Evolutionary conservation across 2,329 filamentous ascomycete genomes (phyloP).

Genomic region (Dryadomyces quercus-mongolicae): DNA sequence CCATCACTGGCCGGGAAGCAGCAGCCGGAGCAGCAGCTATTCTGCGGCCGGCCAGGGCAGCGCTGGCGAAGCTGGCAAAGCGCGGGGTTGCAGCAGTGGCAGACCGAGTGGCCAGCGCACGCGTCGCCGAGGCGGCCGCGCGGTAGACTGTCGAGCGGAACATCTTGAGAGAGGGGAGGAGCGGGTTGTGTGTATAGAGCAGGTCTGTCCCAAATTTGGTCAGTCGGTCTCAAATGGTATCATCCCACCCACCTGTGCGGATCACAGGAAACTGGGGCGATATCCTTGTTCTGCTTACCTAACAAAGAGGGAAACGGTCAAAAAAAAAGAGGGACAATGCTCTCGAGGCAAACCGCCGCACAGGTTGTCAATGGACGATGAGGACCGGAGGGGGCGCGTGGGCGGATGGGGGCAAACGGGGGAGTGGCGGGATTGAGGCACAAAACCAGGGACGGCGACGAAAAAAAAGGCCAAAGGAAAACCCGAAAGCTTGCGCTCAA

Average conservation of each 20-base stretch:
- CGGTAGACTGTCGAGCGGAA: conserved; percentile 59
- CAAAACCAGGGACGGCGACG: neutral
- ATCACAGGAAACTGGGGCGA: too few relatives aligned
- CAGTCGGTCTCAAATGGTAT: too few relatives aligned
- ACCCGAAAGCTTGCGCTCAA: conserved; percentile 8
- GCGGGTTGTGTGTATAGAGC: neutral
- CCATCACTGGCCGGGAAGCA: conserved; percentile 19
- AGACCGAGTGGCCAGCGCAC: neutral
- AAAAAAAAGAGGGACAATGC: neutral
- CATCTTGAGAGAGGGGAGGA: conserved; percentile 38
- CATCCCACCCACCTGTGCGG: too few relatives aligned
- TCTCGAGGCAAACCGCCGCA: too few relatives aligned
- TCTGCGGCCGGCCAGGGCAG: conserved; percentile 26
- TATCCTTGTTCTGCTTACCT: too few relatives aligned
- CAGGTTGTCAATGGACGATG: neutral
- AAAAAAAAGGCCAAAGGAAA: neutral
- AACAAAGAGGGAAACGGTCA: too few relatives aligned
- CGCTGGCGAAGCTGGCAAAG: neutral
- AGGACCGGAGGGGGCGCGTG: neutral
- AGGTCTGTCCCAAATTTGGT: neutral
- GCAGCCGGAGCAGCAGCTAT: neutral
- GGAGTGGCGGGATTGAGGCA: neutral
- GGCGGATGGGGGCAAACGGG: neutral
- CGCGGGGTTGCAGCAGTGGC: neutral
- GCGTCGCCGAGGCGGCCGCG: conserved; percentile 24